phyloP scores from a whole-genome alignment of 2,329 filamentous ascomycete genomes.

The Phialophora chinensis region DNA sequence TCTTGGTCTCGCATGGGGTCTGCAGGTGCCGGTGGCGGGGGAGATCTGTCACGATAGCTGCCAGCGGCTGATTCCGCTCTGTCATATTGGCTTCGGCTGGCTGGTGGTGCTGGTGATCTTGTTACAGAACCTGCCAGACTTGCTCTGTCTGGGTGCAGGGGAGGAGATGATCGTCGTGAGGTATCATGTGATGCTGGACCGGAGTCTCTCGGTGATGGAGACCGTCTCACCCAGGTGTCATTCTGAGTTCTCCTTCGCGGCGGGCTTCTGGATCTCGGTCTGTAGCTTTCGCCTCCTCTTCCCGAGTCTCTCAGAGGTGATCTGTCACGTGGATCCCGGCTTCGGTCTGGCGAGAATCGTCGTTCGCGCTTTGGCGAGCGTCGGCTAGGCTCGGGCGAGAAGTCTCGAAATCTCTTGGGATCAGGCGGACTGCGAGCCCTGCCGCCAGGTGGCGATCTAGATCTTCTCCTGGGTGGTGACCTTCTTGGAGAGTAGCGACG shows the following conservation, averaged over 20 bases:
- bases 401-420: slow-evolving; percentile 47
- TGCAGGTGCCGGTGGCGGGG: slow-evolving; percentile 27
- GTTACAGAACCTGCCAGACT: slow-evolving; percentile 44
- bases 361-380: slow-evolving; percentile 48
- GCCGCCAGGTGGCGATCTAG: slow-evolving; percentile 48
- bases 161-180: slow-evolving; percentile 68
- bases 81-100: slow-evolving; percentile 31
- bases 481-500: slow-evolving; percentile 51
- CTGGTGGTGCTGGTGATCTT: slow-evolving; percentile 39
- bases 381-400: slow-evolving; percentile 42
- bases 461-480: slow-evolving; percentile 49
- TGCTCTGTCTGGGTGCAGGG: slow-evolving; percentile 60
- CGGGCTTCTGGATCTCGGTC: slow-evolving; percentile 58
- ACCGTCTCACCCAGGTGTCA: slow-evolving; percentile 60
- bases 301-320: slow-evolving; percentile 36
- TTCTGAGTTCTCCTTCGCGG: slow-evolving; percentile 53
- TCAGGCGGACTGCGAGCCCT: slow-evolving; percentile 44
- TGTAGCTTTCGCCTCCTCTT: slow-evolving; percentile 47
- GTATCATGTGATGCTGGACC: slow-evolving; percentile 61
- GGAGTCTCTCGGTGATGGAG: slow-evolving; percentile 59
- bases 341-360: slow-evolving; percentile 41
- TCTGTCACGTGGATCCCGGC: slow-evolving; percentile 42
- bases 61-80: slow-evolving; percentile 30
- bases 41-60: slow-evolving; percentile 33
- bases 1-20: slow-evolving; percentile 15